Percentiles rank a stretch among this genome's conserved stretches.
These are phyloP conservation scores for Fistulinella cinereoalba DNA, from an alignment of 1,284 basidiomycete genomes.

Conservation along the genomic window DNA sequence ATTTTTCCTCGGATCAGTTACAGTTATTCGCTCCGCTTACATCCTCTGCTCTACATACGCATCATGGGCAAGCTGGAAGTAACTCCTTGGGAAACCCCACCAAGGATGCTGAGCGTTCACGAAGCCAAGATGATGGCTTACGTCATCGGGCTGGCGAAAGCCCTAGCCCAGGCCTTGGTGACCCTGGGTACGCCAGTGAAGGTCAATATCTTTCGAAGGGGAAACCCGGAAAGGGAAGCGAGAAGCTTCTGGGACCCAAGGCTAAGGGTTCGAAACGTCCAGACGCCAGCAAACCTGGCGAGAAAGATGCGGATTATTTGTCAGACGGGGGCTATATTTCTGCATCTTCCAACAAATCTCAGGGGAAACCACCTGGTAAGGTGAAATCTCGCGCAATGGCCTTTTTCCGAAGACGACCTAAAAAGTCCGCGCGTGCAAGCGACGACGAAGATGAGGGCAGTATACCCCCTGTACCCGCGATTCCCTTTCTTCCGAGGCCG, in stretches of 20 bases:
- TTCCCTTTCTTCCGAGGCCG: conserved; percentile 24
- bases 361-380: conserved; percentile 25
- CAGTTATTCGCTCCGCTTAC: conserved; percentile 25
- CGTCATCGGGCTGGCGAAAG: conserved; percentile 3
- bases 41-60: conserved; percentile 9
- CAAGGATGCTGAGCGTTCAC: conserved; percentile 16
- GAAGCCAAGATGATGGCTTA: conserved; percentile 23
- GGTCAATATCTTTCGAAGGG: conserved; percentile 33
- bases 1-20: conserved; percentile 31
- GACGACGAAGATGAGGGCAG: conserved; percentile 30
- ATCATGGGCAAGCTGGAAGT: conserved; percentile 2
- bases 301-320: conserved; percentile 21
- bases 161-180: conserved; percentile 16
- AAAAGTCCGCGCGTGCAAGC: conserved; percentile 23
- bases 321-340: conserved; percentile 33
- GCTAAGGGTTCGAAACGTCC: conserved; percentile 18
- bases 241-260: conserved; percentile 20
- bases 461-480: conserved; percentile 31
- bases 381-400: conserved; percentile 33
- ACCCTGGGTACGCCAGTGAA: conserved; percentile 29
- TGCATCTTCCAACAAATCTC: conserved; percentile 34
- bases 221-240: conserved; percentile 20
- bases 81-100: conserved; percentile 2
- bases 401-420: conserved; percentile 32
- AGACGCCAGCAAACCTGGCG: conserved; percentile 17